A percentile compares a stretch with the other conserved stretches of the same genome.
phyloP scores from a whole-genome alignment of 257 asterid species.

The Penstemon eatonii region DNA sequence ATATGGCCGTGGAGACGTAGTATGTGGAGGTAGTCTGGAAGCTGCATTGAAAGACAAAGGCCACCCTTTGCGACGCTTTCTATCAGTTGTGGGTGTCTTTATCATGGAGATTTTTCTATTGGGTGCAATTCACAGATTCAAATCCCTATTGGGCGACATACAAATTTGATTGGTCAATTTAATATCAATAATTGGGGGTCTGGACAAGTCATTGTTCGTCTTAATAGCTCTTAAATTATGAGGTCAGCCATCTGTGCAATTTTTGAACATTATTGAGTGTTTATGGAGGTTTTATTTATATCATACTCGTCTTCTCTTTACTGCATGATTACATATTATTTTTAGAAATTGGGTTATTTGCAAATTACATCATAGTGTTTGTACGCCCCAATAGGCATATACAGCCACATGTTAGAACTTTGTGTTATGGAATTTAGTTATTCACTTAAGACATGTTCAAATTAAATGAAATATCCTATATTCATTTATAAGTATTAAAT shows the following conservation, averaged over 20 bases:
- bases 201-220: slow-evolving; percentile 78
- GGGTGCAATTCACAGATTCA: slow-evolving; percentile 92
- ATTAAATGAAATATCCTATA: no score
- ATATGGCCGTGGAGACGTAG: slow-evolving; percentile 90
- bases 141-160: slow-evolving; percentile 78
- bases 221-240: slow-evolving; percentile 58
- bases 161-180: slow-evolving; percentile 87
- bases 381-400: no score
- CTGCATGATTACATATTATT: neutral
- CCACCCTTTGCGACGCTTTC: slow-evolving; percentile 79
- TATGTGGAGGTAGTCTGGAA: slow-evolving; percentile 91
- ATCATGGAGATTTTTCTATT: slow-evolving; percentile 94
- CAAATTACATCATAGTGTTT: no score
- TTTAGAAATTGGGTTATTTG: neutral
- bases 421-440: neutral
- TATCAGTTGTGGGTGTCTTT: slow-evolving; percentile 75
- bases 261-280: neutral
- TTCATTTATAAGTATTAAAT: no score
- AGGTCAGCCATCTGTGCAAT: neutral
- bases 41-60: slow-evolving; percentile 86
- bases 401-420: neutral
- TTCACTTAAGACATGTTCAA: no score
- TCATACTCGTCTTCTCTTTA: neutral
- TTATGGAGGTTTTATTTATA: neutral
- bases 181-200: slow-evolving; percentile 79